Conservation (phyloP, 805 yeast species). For the Metschnikowia baotianmanensis region DNA sequence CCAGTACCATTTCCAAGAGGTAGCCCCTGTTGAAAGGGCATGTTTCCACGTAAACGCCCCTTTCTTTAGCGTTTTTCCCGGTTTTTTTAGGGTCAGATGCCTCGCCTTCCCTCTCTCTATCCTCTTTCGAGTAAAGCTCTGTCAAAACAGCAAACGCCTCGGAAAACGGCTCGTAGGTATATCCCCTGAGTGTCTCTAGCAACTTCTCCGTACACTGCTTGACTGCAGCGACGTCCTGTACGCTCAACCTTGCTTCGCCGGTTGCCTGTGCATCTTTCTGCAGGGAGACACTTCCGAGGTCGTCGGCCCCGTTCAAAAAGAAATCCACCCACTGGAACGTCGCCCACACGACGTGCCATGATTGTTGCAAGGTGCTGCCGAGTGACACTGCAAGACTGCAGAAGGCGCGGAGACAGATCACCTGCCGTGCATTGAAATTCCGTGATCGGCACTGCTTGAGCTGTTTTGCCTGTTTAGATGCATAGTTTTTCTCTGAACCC, state of each 20-base stretch:
- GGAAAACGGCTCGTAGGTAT: conserved; percentile 49
- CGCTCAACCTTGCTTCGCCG: conserved; percentile 35
- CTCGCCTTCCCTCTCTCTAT: neutral
- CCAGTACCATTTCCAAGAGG: conserved; percentile 52
- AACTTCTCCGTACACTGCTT: conserved; percentile 59
- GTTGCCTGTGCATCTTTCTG: conserved; percentile 23
- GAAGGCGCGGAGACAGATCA: conserved; percentile 75
- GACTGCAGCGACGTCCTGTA: conserved; percentile 49
- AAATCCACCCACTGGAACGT: conserved; percentile 80
- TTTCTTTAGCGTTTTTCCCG: neutral
- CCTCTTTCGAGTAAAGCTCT: conserved; percentile 34
- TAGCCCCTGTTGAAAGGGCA: conserved; percentile 59
- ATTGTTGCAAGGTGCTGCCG: conserved; percentile 66
- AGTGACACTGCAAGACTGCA: conserved; percentile 73
- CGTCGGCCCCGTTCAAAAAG: conserved; percentile 57
- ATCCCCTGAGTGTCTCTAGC: conserved; percentile 58
- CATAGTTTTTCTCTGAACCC: too few relatives aligned
- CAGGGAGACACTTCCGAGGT: conserved; percentile 33
- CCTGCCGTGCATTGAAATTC: conserved; percentile 59
- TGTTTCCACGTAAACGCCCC: conserved; percentile 18
- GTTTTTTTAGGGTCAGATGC: neutral
- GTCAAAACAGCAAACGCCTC: conserved; percentile 49
- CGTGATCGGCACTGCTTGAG: conserved; percentile 1
- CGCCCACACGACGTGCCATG: conserved; percentile 62
- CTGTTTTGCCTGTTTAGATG: neutral